phyloP scores from a whole-genome alignment of 108 stramenopile genomes.

The Parietichytrium sp. region DNA sequence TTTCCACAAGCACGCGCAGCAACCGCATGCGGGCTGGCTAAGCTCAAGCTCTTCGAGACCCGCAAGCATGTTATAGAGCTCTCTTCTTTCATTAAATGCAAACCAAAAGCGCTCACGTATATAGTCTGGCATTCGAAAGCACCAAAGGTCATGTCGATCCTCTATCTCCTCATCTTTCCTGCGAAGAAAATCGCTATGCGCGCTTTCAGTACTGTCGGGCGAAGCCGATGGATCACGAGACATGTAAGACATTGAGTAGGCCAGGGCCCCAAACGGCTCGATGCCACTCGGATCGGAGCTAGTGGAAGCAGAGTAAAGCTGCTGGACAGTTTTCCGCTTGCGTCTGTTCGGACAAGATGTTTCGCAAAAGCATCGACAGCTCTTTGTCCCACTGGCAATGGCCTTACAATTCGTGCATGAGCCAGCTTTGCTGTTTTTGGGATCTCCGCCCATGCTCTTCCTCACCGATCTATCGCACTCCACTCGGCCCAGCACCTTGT shows the following conservation, averaged over 20 bases:
- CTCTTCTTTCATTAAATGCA: background rate
- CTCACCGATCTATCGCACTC: too few species aligned
- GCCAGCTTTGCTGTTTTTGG: background rate
- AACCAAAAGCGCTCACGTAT: slow-evolving; percentile 25
- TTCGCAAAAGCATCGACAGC: slow-evolving; percentile 10
- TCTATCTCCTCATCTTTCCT: background rate
- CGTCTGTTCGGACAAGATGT: background rate
- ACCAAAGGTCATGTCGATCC: background rate
- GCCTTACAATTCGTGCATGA: background rate
- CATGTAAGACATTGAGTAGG: too few species aligned
- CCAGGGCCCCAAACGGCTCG: too few species aligned
- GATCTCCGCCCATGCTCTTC: background rate
- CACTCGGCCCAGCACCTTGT: background rate
- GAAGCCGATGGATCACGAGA: too few species aligned
- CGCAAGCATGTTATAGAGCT: background rate
- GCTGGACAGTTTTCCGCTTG: background rate
- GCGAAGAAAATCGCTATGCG: too few species aligned
- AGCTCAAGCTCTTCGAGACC: background rate
- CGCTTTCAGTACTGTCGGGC: too few species aligned
- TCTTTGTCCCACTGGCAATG: background rate
- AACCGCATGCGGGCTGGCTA: background rate
- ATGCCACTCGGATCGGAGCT: too few species aligned
- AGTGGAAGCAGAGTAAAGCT: background rate
- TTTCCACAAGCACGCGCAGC: slow-evolving; percentile 6
- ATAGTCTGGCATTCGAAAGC: background rate